Base-by-base conservation (phyloP, 1,139 yeast genomes). In the Yamadazyma trypodendri region DNA sequence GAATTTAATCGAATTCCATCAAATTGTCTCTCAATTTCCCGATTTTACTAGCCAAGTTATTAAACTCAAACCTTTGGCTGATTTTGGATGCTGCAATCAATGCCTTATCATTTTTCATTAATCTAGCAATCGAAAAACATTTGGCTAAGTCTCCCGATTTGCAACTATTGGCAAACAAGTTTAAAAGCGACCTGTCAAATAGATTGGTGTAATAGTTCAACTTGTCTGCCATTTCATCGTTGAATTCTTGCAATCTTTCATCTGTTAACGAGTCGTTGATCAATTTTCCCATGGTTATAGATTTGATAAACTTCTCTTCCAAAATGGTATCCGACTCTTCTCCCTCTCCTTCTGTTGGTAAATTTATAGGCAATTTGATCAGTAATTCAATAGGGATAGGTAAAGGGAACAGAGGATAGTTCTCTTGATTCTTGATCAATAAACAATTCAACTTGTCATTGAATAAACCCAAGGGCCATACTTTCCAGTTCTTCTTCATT, bases 391-490 rank as follows among this genome's bases (percentile, higher is more conserved):
- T 74, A 1, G 96, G 92, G 41, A 88, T 70, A 0, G 96, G 87
- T 42, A 92, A 63, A 9, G 97, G 97, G 53, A 89, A 75, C 8
- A 77, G 76, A 1, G 82, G 82, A 44, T 70, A 74, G 24, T 55
- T 58, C 40, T 65, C 66, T 34, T 66, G 66, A 18, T 86, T 87
- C 57, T 86, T 85, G 44, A 88, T 73, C 17, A 87, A 72, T 41
- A 87, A 75, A 60, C 95, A 86, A 47, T 77, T 77, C 50, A 89
- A 73, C 42, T 79, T 78, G 46, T 84, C 84, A 37, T 73, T 76
- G 43, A 75, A 72, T 32, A 89, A 67, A 2, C 96, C 96, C 36
- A 92, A 68, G 10, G 97, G 97, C 97, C 97, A 89, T 48, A 86
- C 83, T 44, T 59, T 75, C 77, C 77, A 71, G 55, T 77, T 66